These are phyloP conservation scores for Alternaria triticina DNA, from an alignment of 2,329 filamentous ascomycete species.

Conservation along the genomic window DNA sequence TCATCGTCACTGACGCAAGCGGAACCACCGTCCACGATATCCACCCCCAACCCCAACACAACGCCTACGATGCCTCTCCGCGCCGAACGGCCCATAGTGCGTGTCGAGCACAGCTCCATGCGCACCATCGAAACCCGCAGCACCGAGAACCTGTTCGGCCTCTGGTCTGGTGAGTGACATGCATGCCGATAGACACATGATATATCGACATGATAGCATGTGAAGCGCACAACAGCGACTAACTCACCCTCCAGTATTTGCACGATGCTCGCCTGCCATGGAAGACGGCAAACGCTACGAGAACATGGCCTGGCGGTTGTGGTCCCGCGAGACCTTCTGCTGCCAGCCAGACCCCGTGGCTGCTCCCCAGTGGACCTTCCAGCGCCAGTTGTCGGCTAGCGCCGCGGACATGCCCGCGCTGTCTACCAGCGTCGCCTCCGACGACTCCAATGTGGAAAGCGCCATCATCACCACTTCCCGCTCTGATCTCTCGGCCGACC, in stretches of 20 bases:
- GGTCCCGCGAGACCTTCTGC: conserved; percentile 93
- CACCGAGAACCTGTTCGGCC: conserved; percentile 90
- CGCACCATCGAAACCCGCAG: conserved; percentile 94
- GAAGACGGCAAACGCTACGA: conserved; percentile 91
- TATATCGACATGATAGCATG: neutral
- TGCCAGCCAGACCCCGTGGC: conserved; percentile 67
- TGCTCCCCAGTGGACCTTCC: conserved; percentile 43
- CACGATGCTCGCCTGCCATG: conserved; percentile 90
- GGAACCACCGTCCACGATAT: conserved; percentile 1
- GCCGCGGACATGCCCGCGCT: conserved; percentile 50
- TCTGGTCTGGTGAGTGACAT: conserved; percentile 85
- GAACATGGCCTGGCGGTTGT: conserved; percentile 92
- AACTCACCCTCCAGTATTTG: conserved; percentile 71
- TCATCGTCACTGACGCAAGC: conserved; percentile 15
- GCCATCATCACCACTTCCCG: conserved; percentile 55
- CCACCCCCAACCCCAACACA: neutral
- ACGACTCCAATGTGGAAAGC: conserved; percentile 48
- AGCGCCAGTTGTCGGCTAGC: conserved; percentile 35
- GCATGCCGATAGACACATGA: neutral
- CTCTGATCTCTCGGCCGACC: conserved; percentile 58
- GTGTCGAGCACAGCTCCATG: conserved; percentile 89
- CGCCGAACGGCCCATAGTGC: conserved; percentile 84
- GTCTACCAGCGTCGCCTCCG: conserved; percentile 56
- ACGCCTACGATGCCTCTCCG: conserved; percentile 74
- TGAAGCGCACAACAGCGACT: conserved; percentile 17